These are phyloP conservation scores for Bipolaris oryzae DNA, from an alignment of 2,329 filamentous ascomycete genomes.

Conservation along the genomic window DNA sequence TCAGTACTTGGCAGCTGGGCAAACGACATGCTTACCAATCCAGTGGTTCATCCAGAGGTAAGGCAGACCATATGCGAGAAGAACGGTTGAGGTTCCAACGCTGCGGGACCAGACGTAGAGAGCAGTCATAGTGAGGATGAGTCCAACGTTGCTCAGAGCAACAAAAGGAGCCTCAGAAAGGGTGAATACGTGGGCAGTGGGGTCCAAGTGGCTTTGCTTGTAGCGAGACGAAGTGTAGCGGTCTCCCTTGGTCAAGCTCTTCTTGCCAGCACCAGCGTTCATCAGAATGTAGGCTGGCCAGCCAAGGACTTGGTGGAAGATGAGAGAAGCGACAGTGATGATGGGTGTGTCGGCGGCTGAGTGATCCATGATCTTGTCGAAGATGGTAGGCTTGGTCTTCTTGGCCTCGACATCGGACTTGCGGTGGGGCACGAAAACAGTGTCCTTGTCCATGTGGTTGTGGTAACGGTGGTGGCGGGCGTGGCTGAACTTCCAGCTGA, in stretches of 20 bases:
- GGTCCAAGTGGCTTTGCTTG: slow-evolving; percentile 33
- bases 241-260: slow-evolving; percentile 23
- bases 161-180: slow-evolving; percentile 26
- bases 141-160: slow-evolving; percentile 25
- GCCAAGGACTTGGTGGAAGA: slow-evolving; percentile 68
- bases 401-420: slow-evolving; percentile 15
- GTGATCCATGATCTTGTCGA: slow-evolving; percentile 45
- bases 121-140: slow-evolving; percentile 37
- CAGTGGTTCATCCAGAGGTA: slow-evolving; percentile 75
- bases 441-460: slow-evolving; percentile 22
- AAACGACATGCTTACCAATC: slow-evolving; percentile 50
- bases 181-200: slow-evolving; percentile 26
- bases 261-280: slow-evolving; percentile 51
- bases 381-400: slow-evolving; percentile 12
- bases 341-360: slow-evolving; percentile 66
- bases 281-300: slow-evolving; percentile 69
- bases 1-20: not conserved
- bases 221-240: slow-evolving; percentile 14
- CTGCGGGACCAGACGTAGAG: slow-evolving; percentile 61
- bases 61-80: slow-evolving; percentile 66
- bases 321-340: slow-evolving; percentile 59
- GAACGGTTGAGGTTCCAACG: slow-evolving; percentile 63
- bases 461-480: slow-evolving; percentile 13
- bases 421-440: slow-evolving; percentile 46
- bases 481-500: slow-evolving; percentile 39